Evolutionary conservation across 768 basidiomycete species (phyloP), one percentile per base, ranked within the genome.

Genomic region (Boletus insuetus): DNA sequence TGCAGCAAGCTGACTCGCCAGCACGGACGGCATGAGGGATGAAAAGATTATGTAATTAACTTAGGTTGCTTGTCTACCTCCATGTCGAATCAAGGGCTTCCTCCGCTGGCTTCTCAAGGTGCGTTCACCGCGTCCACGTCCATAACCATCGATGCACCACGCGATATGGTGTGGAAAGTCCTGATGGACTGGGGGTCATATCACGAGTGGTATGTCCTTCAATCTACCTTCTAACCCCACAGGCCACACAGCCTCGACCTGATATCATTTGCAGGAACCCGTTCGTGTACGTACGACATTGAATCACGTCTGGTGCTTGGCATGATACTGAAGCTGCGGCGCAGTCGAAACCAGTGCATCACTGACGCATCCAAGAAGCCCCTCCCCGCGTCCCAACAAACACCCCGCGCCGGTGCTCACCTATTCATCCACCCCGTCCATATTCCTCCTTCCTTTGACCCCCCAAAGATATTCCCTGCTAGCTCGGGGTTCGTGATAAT

Each of bases 1-100:
- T 62, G 86, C 80, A 16, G 88, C 85, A 14, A 98, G 80, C 69
- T 98, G 94, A 10, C 76, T 73, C 17, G 93, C 90, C 56, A 98
- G 85, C 62, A 85, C 85, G 31, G 91, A 87, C 34, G 75, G 69
- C 86, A 84, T 54, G 7, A 24, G 4, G 4, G 16, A 43, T 11
- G n/a, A 44, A 54, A 41, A 54, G 32, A 39, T 53, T 41, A 53
- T n/a, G 19, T 53, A 53, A 53, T 34, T 12, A 24, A 6, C 16
- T 17, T 31, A 24, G 11, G 20, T 40, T 11, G 10, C 2, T 13
- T 37, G 13, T 37, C 35, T 6, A 16, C 12, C 35, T 37, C 16
- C 13, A 37, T 29, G 26, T 29, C 26, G 8, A 29, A 52, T 24
- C 29, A 62, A 38, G 65, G 62, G 1, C 60, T 79, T 1, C 82